These are phyloP conservation scores for Dysphania ambrosioides DNA, from an alignment of 148 eudicot species.

Conservation along the genomic window DNA sequence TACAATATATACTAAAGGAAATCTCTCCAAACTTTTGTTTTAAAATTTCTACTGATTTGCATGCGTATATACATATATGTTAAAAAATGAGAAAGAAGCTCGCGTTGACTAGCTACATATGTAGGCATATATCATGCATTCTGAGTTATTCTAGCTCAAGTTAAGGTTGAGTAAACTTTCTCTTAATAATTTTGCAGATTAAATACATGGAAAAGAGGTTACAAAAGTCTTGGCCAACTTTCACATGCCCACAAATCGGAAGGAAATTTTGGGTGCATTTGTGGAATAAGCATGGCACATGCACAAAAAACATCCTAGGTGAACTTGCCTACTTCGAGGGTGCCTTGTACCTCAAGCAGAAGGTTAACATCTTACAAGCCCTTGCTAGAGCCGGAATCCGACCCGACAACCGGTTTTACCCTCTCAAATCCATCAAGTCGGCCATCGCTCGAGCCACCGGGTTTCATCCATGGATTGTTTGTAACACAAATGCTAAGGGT, in stretches of 20 bases:
- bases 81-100: no score
- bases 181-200: constrained; percentile 2
- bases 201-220: constrained; percentile 23
- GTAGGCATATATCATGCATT: no score
- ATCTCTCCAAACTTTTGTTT: no score
- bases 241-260: constrained; percentile 48
- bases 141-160: no score
- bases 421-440: constrained; percentile 32
- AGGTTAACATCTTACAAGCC: constrained; percentile 36
- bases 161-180: neutral
- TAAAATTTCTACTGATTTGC: neutral
- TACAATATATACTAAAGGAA: no score
- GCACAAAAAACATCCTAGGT: constrained; percentile 39
- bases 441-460: constrained; percentile 35
- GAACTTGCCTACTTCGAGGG: constrained; percentile 41
- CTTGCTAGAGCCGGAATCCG: constrained; percentile 36
- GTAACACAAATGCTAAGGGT: constrained; percentile 36
- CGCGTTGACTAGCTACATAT: no score
- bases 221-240: constrained; percentile 45
- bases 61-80: neutral
- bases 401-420: constrained; percentile 34
- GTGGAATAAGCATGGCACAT: constrained; percentile 60
- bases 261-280: constrained; percentile 51
- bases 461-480: constrained; percentile 31
- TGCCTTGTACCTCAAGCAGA: constrained; percentile 37